Base-by-base conservation (phyloP, 257 asterid species). In the Apocynum venetum region DNA sequence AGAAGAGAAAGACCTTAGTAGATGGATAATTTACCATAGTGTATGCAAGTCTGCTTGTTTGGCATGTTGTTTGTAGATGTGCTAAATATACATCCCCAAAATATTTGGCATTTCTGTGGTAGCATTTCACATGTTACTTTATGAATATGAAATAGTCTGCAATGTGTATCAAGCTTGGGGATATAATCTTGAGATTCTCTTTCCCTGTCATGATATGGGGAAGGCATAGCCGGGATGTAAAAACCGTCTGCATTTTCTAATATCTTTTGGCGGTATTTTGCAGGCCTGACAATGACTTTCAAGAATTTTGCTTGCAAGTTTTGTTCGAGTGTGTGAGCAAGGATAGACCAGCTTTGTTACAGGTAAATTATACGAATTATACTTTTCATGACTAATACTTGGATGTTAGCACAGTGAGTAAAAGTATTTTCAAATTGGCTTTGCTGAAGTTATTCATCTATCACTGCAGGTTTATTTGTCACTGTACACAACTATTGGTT, bases 281-380 rank as follows among this genome's bases (percentile, higher is more conserved):
- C 96, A 93, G 99, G 80, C 88, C 86, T 77, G 93, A 90, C 80
- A 86, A 84, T 66, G 97, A 90, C 82, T 93, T 93, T 77, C 97
- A 86, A 76, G 97, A 91, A 76, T 93, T 91, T 85, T 96, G 98
- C 91, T 88, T 90, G 74, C 97, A 91, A 90, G 93, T 96, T 36
- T 83, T 96, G 74, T 96, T 91, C 44, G 99, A 93, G 87, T 96
- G 99, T 82, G 98, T 96, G 78, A 93, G 98, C 93, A 96, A 96
- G 89, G 99, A 96, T 84, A 89, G 96, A 83, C 97, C 97, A 35
- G 96, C 97, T 66, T 84, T 93, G 82, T 80, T 96, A 57, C 99
- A 96, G 98, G 99, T 88, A 84, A 55, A 73, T 74, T 57, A 43
- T 64, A 10, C 75, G 60, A 52, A 67, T 74, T 46, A 20, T 6